Evolutionary conservation across 2,329 filamentous ascomycete species (phyloP).

Genomic region (Calonectria montana): DNA sequence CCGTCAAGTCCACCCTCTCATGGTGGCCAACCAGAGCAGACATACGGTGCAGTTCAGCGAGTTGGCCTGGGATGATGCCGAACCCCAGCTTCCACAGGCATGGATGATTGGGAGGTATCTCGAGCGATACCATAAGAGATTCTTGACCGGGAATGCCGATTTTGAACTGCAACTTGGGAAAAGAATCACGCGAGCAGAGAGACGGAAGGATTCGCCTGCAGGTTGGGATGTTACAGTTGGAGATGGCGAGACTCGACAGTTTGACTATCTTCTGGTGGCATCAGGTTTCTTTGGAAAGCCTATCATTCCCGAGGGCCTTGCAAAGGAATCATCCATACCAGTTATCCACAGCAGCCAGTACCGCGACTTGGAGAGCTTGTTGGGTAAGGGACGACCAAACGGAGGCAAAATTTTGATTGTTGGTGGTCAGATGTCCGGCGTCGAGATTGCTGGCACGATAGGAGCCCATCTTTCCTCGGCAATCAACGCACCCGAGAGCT

Average conservation of each 20-base stretch:
- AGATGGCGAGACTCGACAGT: constrained; percentile 59
- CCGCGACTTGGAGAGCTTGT: constrained; percentile 62
- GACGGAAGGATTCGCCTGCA: constrained; percentile 47
- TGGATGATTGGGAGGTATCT: constrained; percentile 83
- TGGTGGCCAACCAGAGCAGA: constrained; percentile 79
- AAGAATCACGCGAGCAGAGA: constrained; percentile 55
- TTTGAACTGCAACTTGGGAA: constrained; percentile 63
- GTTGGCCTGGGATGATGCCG: constrained; percentile 72
- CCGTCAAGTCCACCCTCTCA: constrained; percentile 72
- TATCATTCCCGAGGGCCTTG: constrained; percentile 59
- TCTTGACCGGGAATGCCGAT: constrained; percentile 56
- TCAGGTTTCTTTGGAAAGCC: constrained; percentile 81
- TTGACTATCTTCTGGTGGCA: constrained; percentile 78
- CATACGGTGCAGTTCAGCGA: constrained; percentile 82
- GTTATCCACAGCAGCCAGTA: constrained; percentile 78
- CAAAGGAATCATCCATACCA: constrained; percentile 54
- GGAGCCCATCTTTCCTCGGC: constrained; percentile 77
- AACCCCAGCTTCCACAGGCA: constrained; percentile 77
- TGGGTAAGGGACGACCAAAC: constrained; percentile 51
- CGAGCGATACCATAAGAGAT: constrained; percentile 70
- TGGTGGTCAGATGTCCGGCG: constrained; percentile 85
- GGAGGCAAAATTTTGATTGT: constrained; percentile 77
- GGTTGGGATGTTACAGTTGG: constrained; percentile 57
- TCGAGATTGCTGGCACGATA: constrained; percentile 80
- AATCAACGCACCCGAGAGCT: constrained; percentile 61